phyloP scores from a whole-genome alignment of 2,329 filamentous ascomycete genomes.

The Apiospora arundinis region DNA sequence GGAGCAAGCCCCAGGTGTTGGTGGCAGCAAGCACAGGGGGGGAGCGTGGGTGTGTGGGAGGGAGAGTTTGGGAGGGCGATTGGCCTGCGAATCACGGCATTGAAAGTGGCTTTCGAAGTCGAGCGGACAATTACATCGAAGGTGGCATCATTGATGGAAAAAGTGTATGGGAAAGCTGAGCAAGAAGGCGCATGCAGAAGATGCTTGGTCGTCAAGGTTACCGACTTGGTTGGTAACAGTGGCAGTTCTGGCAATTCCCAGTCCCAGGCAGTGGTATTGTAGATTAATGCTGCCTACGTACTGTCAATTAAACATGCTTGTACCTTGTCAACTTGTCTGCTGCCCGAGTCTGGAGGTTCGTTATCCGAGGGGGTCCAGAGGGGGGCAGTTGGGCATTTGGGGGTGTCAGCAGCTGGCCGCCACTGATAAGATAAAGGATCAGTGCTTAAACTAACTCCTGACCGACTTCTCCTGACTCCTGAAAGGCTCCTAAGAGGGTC shows the following conservation, averaged over 20 bases:
- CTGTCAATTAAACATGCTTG: slow-evolving; percentile 8
- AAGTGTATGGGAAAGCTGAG: not conserved
- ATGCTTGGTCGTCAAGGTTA: slow-evolving; percentile 18
- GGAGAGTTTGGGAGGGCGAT: slow-evolving; percentile 11
- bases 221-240: slow-evolving; percentile 14
- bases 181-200: slow-evolving; percentile 9
- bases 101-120: slow-evolving; percentile 15
- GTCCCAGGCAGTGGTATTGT: not conserved
- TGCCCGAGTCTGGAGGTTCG: not conserved
- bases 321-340: not conserved
- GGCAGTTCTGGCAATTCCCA: not conserved
- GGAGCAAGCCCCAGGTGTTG: slow-evolving; percentile 2
- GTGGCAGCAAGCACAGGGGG: slow-evolving; percentile 5
- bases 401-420: slow-evolving; percentile 14
- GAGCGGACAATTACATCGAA: slow-evolving; percentile 1
- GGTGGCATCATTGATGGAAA: slow-evolving; percentile 8
- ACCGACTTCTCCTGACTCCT: slow-evolving; percentile 17
- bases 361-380: slow-evolving; percentile 5
- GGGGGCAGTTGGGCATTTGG: not conserved
- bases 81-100: slow-evolving; percentile 18
- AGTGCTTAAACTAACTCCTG: slow-evolving; percentile 5
- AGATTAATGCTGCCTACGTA: slow-evolving; percentile 6
- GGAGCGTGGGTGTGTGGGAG: not conserved
- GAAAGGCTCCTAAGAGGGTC: not conserved
- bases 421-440: slow-evolving; percentile 9